A percentile compares a stretch with the other conserved stretches of the same genome.
phyloP scores from a whole-genome alignment of 495 filamentous ascomycete genomes.

The Umbilicaria muhlenbergii region DNA sequence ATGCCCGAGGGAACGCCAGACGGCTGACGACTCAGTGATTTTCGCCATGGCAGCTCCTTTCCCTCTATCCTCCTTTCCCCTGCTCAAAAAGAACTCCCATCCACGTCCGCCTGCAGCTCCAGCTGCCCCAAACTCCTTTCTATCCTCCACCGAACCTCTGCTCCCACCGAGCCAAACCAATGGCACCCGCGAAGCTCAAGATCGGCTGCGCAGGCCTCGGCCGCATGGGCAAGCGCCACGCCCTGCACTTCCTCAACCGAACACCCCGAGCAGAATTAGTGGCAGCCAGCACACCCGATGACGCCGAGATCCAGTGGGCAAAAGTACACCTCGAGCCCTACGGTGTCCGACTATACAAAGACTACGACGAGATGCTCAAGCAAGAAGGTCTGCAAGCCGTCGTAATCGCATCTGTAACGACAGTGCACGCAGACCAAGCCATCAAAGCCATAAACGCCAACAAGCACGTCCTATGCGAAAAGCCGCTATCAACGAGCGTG shows the following conservation, averaged over 20 bases:
- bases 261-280: conserved; percentile 37
- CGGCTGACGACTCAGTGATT: too few species aligned
- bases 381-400: conserved; percentile 37
- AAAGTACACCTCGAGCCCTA: conserved; percentile 29
- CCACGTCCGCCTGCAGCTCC: too few species aligned
- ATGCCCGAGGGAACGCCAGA: too few species aligned
- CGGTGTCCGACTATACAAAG: conserved; percentile 31
- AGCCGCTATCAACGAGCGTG: conserved; percentile 33
- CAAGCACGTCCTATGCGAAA: conserved; percentile 42
- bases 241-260: conserved; percentile 34
- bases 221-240: conserved; percentile 44
- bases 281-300: conserved; percentile 34
- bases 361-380: conserved; percentile 41
- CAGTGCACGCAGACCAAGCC: conserved; percentile 39
- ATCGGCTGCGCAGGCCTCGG: conserved; percentile 38
- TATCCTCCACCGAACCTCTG: too few species aligned
- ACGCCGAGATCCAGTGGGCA: conserved; percentile 36
- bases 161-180: too few species aligned
- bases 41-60: too few species aligned
- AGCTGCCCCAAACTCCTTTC: too few species aligned
- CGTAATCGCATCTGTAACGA: conserved; percentile 34
- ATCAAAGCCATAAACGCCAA: conserved; percentile 37
- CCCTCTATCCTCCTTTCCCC: too few species aligned
- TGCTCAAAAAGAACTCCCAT: too few species aligned
- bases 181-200: conserved; percentile 13